Base-by-base conservation (phyloP, 306 rosid species). In the Herpetospermum pedunculosum region DNA sequence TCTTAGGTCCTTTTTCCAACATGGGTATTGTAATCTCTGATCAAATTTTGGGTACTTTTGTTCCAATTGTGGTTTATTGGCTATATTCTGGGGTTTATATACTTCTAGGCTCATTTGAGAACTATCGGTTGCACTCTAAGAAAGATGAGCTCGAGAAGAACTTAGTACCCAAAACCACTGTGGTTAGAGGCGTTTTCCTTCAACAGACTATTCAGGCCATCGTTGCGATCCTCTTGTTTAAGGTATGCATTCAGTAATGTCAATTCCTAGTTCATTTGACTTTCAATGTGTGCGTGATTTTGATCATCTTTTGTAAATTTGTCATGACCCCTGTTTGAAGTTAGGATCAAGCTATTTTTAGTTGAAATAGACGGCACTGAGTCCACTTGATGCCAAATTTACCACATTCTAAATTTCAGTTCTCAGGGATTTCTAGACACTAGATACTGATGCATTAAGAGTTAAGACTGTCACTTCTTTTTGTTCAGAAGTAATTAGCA, bases 91-190 rank as follows among this genome's bases (percentile, higher is more conserved):
- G 97, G 68, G 74, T 87, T 80, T 95, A 95, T 71, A 83, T 80
- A 70, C 77, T 85, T 34, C 76, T 95, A 28, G 99, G 89, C 12
- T 85, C 85, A 46, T 87, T 86, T 55, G 96, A 92, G 43, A 85
- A 81, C 59, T 89, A 84, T 60, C 83, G 99, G 25, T 80, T 95
- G 70, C 99, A 95, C 80, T 78, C 96, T 2, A 83, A 70, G 85
- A 84, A 83, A 77, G 96, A 89, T 28, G 97, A 95, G 81, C 92
- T 85, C 29, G 97, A 95, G 82, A 95, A 91, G 92, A 95, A 95
- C 82, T 83, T 84, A 91, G 99, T 91, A 2, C 80, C 97, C 10
- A 95, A 91, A 77, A 40, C 58, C 50, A 79, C 85, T 30, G 99
- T 95, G 26, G 89, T 91, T 63, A 88, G 80, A 84, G 99, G 96